These are phyloP conservation scores for Fusarium luffae DNA, from an alignment of 2,329 filamentous ascomycete genomes.

Conservation along the genomic window DNA sequence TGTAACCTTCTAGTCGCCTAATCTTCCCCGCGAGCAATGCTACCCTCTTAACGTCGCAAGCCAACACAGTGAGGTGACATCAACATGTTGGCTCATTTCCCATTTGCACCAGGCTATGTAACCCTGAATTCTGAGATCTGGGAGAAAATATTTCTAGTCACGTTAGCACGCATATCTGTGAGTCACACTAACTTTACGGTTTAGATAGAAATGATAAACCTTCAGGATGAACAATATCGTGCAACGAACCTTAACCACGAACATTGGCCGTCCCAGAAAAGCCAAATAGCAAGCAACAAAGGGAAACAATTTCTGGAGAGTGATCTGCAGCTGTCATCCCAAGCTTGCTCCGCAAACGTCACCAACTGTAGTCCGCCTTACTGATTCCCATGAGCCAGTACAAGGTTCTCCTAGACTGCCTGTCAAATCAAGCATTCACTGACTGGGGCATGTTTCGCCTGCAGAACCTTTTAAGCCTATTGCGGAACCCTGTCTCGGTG, in stretches of 20 bases:
- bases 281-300: background rate
- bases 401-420: background rate
- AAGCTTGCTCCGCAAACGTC: background rate
- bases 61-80: background rate
- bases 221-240: background rate
- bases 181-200: background rate
- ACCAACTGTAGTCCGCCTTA: no score
- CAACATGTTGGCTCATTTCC: background rate
- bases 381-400: background rate
- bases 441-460: constrained; percentile 16
- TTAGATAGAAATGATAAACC: background rate
- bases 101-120: background rate
- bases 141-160: background rate
- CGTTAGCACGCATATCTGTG: background rate
- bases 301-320: background rate
- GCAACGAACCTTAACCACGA: background rate
- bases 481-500: background rate
- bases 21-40: background rate
- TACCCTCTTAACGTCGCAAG: background rate
- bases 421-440: background rate
- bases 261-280: background rate
- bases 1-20: constrained; percentile 15
- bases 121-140: background rate
- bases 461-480: background rate
- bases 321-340: background rate